Evolutionary conservation across 306 rosid species (phyloP), one percentile per base, ranked within the genome.

Genomic region (Trichosanthes cucumerina): DNA sequence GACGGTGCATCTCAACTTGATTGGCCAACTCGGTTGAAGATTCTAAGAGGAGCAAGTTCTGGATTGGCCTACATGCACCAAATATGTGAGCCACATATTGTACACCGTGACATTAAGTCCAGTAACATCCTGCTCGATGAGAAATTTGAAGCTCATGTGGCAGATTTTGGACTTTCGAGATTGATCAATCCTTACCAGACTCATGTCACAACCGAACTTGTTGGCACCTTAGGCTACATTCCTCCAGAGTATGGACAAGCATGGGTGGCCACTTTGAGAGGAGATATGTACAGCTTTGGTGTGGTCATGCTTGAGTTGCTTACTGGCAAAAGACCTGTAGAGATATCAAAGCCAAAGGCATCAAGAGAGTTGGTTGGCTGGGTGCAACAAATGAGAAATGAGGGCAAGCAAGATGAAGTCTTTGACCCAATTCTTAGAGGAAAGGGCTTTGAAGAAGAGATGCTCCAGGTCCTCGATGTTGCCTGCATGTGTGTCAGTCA

Each of bases 201-300:
- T 76, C 98, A 93, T 89, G 98, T 93, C 71, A 89, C 98, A 77
- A 93, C 98, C 1, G 98, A 93, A 87, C 98, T 93, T 79, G 98
- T 93, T 39, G 98, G 98, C 56, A 93, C 98, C 79, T 86, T 93
- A 43, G 98, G 98, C 71, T 93, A 93, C 84, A 93, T 93, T 83
- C 98, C 98, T 36, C 98, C 98, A 0, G 97, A 93, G 81, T 93
- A 93, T 59, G 97, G 98, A 79, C 97, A 90, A 82, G 93, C 98
- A 68, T 94, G 96, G 98, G 96, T 92, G 77, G 98, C 98, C 63
- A 92, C 98, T 78, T 90, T 94, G 36, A 83, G 98, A 82, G 97
- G 98, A 82, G 98, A 94, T 39, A 86, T 94, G 86, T 94, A 94
- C 79, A 94, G 97, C 86, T 94, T 94, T 58, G 97, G 98, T 1